Base-by-base conservation (phyloP, 1,284 basidiomycete genomes). In the Mycosarcoma maydis region DNA sequence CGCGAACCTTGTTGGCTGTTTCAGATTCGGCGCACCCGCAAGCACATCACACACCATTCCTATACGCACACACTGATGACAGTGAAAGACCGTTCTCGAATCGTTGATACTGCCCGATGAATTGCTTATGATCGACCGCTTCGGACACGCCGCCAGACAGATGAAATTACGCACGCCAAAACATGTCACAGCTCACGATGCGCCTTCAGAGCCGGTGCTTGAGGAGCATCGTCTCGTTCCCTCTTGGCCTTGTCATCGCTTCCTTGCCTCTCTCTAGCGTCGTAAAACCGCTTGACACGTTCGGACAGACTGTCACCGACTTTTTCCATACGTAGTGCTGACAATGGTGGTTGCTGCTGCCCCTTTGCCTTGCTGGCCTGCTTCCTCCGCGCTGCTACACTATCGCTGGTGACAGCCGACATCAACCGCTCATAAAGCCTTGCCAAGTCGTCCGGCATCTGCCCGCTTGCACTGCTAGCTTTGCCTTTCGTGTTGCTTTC, bases 231-330 rank as follows among this genome's bases (percentile, higher is more conserved):
- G n/a, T n/a, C n/a, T n/a, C n/a, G 16, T 6, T 36, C 24, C 19
- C 14, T 7, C 19, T 55, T 36, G 3, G 3, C n/a, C 24, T 47
- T 29, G 2, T 22, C 40, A 6, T 57, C 19, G 11, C 20, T 17
- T 11, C 24, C 23, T 22, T 59, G 9, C 11, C 49, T 24, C 32
- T 58, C 30, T 19, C 54, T 52, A 3, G 53, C 62, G 13, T 72
- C 68, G 30, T 72, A 72, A 19, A 67, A 72, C 6, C 68, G 53
- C 20, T 67, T 58, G n/a, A 54, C 68, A n/a, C 68, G 49, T 26
- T 72, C 68, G 6, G 47, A 44, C 19, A 72, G 27, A 30, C 58
- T 72, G 27, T 72, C 68, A 16, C 62, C 62, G 11, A 72, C 62
- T 27, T 65, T 71, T 38, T 44, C 51, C 67, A 70, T 70, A 3